These are phyloP conservation scores for Neonectria neomacrospora DNA, from an alignment of 2,329 filamentous ascomycete genomes.

Conservation along the genomic window DNA sequence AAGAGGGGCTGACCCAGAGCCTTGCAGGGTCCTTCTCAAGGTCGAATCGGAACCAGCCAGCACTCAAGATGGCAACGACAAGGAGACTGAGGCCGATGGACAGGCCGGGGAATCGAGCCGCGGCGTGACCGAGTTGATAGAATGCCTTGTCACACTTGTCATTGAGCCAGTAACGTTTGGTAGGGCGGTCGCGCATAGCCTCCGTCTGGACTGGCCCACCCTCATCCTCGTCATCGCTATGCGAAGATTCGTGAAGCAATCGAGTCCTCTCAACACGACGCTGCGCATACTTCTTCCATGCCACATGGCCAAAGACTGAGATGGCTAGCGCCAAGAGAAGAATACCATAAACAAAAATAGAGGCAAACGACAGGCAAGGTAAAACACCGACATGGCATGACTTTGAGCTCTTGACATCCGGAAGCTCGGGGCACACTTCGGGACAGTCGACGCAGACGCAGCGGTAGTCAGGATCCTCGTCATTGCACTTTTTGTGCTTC, in stretches of 20 bases:
- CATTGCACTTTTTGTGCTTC: constrained; percentile 87
- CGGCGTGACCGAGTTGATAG: constrained; percentile 80
- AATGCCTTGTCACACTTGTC: constrained; percentile 84
- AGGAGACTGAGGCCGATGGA: constrained; percentile 83
- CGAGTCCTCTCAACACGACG: constrained; percentile 85
- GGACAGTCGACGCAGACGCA: constrained; percentile 96
- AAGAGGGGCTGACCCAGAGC: constrained; percentile 96
- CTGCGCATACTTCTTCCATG: constrained; percentile 77
- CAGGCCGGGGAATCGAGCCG: constrained; percentile 84
- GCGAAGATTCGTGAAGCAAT: constrained; percentile 83
- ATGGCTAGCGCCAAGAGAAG: constrained; percentile 75
- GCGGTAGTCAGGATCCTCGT: constrained; percentile 83
- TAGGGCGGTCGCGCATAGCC: constrained; percentile 81
- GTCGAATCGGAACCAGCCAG: constrained; percentile 90
- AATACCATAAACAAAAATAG: constrained; percentile 85
- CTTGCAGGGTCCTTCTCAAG: constrained; percentile 90
- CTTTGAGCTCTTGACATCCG: constrained; percentile 74
- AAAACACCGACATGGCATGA: constrained; percentile 86
- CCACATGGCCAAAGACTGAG: constrained; percentile 77
- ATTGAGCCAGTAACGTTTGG: constrained; percentile 84
- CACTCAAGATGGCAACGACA: constrained; percentile 79
- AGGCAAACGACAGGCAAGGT: constrained; percentile 94
- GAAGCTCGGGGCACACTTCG: constrained; percentile 83
- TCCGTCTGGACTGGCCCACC: constrained; percentile 79
- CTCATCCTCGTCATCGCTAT: constrained; percentile 94